Base-by-base conservation (phyloP, 495 filamentous ascomycete species). In the Penicillium diatomitis region DNA sequence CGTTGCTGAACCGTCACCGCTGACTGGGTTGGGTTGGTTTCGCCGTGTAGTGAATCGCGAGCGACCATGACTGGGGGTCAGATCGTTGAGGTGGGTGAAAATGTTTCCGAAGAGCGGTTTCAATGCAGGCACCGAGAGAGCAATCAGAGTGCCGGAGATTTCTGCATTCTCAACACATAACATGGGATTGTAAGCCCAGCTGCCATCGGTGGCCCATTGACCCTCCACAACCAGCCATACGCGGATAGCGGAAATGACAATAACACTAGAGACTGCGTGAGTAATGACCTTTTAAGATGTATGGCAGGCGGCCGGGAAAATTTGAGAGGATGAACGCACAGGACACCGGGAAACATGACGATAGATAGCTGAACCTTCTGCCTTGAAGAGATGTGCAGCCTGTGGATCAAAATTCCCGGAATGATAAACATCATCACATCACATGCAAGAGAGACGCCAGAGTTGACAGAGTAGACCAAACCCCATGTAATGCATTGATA, bases 181-280 rank as follows among this genome's bases (percentile, higher is more conserved):
- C 66, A 71, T 66, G 8, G 71, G 68, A 36, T 65, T 65, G 57
- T 75, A 74, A 20, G 60, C 55, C 72, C 72, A 75, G 35, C 67
- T 68, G 38, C 59, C 60, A 53, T 75, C 72, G 11, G 55, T 9
- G 0, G 54, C 50, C 64, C 66, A 73, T 50, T 71, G 65, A 20
- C 71, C 69, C 9, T 39, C 11, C n/a, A 65, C 62, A 5, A 74
- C 70, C 27, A 75, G 63, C 50, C 63, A 65, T 40, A 75, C 54
- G 44, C 71, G 71, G 47, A 66, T 37, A 32, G 64, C 54, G 30
- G 71, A 72, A 32, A 74, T 73, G 32, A 58, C 51, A 44, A 71
- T 67, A 11, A 73, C 71, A 27, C 70, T 73, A 45, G 7, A 6
- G 9, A 4, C 9, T 2, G 20, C 20, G 20, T 20, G 0, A 20